Conservation (phyloP, 176 grass and related monocot species). For the barley (Hordeum vulgare) region DNA sequence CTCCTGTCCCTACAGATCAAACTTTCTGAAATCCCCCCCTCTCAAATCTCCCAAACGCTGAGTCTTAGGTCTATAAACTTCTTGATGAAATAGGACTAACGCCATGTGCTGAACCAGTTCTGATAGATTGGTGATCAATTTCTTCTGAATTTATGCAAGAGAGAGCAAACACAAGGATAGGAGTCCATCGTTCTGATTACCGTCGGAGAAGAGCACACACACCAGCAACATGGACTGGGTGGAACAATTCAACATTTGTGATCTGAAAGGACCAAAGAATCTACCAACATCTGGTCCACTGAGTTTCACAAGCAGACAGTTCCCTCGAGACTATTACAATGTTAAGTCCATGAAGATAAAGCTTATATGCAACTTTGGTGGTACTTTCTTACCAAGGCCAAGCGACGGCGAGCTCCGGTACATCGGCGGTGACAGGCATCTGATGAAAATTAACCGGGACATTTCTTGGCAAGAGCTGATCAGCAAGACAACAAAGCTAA, state of each 20-base stretch:
- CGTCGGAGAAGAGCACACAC: background rate
- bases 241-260: background rate
- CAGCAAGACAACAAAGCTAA: slow-evolving; percentile 37
- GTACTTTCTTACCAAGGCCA: slow-evolving; percentile 70
- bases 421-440: slow-evolving; percentile 64
- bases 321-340: slow-evolving; percentile 11
- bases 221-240: slow-evolving; percentile 28
- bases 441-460: slow-evolving; percentile 45
- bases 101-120: slow-evolving; percentile 38
- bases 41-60: background rate
- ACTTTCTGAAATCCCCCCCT: background rate
- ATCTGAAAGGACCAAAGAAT: slow-evolving; percentile 6
- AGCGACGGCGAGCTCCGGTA: slow-evolving; percentile 68
- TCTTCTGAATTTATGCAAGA: slow-evolving; percentile 45
- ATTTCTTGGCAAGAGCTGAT: slow-evolving; percentile 67
- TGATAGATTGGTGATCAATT: slow-evolving; percentile 44
- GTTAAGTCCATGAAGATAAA: slow-evolving; percentile 43
- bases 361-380: slow-evolving; percentile 74
- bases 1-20: slow-evolving; percentile 1
- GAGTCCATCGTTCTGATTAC: background rate
- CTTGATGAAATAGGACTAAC: background rate
- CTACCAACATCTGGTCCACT: slow-evolving; percentile 18
- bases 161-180: background rate
- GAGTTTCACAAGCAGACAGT: background rate
- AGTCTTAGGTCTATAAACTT: background rate